Percentiles rank a stretch among this genome's conserved stretches.
Evolutionary conservation across 768 basidiomycete species (phyloP).

Genomic region (Trametes villosa): DNA sequence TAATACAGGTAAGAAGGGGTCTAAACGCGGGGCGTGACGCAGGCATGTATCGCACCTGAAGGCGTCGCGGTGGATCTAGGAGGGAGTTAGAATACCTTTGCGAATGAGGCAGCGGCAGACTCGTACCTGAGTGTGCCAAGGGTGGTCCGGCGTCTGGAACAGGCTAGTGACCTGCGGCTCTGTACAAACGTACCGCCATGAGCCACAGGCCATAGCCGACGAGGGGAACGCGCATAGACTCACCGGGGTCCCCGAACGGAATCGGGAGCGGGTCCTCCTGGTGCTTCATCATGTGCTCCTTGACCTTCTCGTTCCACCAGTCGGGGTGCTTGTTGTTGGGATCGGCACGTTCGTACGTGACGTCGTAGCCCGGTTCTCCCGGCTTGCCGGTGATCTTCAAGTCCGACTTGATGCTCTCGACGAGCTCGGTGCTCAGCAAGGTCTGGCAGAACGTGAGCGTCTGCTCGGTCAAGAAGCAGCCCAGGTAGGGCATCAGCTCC

Average conservation of each 20-base stretch:
- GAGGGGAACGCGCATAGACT: background rate
- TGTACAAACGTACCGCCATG: conserved; percentile 25
- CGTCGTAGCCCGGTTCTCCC: background rate
- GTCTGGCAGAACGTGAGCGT: conserved; percentile 32
- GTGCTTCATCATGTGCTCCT: conserved; percentile 20
- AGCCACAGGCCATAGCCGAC: background rate
- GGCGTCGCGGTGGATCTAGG: conserved; percentile 41
- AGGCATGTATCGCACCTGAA: conserved; percentile 25
- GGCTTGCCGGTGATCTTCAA: background rate
- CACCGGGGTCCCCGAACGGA: conserved; percentile 25
- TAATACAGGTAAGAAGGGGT: too few relatives aligned
- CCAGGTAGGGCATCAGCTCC: conserved; percentile 11
- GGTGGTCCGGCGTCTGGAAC: conserved; percentile 21
- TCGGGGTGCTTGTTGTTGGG: conserved; percentile 7
- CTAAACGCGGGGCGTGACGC: too few relatives aligned
- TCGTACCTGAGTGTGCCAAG: conserved; percentile 36
- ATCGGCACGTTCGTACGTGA: background rate
- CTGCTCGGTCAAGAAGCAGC: conserved; percentile 30
- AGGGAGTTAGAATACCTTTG: background rate
- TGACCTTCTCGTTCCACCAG: conserved; percentile 30
- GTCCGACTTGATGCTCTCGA: conserved; percentile 12
- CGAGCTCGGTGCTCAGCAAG: conserved; percentile 18
- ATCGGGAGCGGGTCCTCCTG: conserved; percentile 31
- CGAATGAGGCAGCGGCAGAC: background rate
- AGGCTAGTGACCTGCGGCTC: conserved; percentile 40